Percentiles rank a stretch among this genome's conserved stretches.
phyloP scores from a whole-genome alignment of 306 rosid species.

The Cicer pinnatifidum region DNA sequence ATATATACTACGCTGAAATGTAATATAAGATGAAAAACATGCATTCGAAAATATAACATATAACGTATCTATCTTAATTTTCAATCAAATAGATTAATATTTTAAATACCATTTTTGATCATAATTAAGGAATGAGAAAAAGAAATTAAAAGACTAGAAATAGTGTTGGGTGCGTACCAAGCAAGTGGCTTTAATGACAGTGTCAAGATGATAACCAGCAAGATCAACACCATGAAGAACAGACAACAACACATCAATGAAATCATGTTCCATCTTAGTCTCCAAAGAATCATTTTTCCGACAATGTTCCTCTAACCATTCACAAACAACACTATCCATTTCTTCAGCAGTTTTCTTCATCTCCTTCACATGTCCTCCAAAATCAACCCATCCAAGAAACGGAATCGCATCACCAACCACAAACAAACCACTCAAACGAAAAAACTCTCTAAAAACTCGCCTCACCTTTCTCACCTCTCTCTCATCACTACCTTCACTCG shows the following conservation, averaged over 20 bases:
- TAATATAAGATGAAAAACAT: no score
- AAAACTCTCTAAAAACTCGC: constrained; percentile 41
- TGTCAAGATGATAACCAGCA: constrained; percentile 47
- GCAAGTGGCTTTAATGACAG: constrained; percentile 56
- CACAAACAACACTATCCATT: constrained; percentile 41
- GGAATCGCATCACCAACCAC: constrained; percentile 57
- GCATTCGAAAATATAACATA: no score
- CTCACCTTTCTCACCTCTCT: constrained; percentile 8
- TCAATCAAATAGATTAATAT: no score
- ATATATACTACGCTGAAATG: no score
- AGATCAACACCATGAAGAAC: constrained; percentile 23
- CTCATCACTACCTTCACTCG: not conserved
- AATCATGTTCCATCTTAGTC: constrained; percentile 40
- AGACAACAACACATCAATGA: constrained; percentile 50
- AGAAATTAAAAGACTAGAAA: not conserved
- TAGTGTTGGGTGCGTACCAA: constrained; percentile 44
- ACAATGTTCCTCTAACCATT: constrained; percentile 62
- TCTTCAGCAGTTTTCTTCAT: constrained; percentile 47
- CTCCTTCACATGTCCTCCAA: constrained; percentile 57
- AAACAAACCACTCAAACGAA: constrained; percentile 39
- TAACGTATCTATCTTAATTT: no score
- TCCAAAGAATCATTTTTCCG: constrained; percentile 1
- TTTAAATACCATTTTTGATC: no score
- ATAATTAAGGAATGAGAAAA: no score
- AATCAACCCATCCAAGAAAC: constrained; percentile 52